Conservation (phyloP, 768 basidiomycete species). For the Tricholoma flavovirens region DNA sequence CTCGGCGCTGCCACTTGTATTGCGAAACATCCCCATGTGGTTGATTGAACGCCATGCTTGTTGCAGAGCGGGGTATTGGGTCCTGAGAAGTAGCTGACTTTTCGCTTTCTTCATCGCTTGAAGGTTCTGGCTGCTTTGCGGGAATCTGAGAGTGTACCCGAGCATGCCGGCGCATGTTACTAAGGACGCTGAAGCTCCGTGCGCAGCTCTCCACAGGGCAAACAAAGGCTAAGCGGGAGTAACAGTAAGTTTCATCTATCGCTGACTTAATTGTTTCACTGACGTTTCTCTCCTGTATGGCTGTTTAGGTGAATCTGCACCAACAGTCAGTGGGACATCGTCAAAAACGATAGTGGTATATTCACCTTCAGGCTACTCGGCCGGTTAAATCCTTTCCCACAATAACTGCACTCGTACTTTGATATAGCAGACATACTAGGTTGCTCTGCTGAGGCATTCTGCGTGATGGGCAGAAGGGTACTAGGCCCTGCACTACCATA, state of each 20-base stretch:
- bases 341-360: slow-evolving; percentile 14
- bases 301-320: slow-evolving; percentile 76
- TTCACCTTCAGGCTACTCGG: slow-evolving; percentile 77
- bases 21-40: slow-evolving; percentile 10
- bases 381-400: slow-evolving; percentile 76
- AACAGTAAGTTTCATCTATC: slow-evolving; percentile 8
- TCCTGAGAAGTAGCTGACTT: slow-evolving; percentile 18
- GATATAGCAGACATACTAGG: slow-evolving; percentile 25
- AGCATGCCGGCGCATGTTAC: slow-evolving; percentile 85
- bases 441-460: slow-evolving; percentile 7
- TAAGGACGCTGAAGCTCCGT: slow-evolving; percentile 79
- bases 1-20: slow-evolving; percentile 26
- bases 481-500: slow-evolving; percentile 1
- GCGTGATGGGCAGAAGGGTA: background rate
- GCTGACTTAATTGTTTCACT: slow-evolving; percentile 24
- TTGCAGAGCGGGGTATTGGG: background rate
- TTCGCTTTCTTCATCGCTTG: slow-evolving; percentile 43
- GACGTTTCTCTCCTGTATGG: slow-evolving; percentile 83
- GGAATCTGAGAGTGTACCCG: slow-evolving; percentile 50
- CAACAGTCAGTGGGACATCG: slow-evolving; percentile 6
- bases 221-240: slow-evolving; percentile 50
- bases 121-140: slow-evolving; percentile 30
- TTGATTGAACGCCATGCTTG: background rate
- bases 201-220: slow-evolving; percentile 74
- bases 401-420: slow-evolving; percentile 75